These are phyloP conservation scores for Podochytrium sp. DNA, from an alignment of 192 early-diverging fungal species.

Conservation along the genomic window DNA sequence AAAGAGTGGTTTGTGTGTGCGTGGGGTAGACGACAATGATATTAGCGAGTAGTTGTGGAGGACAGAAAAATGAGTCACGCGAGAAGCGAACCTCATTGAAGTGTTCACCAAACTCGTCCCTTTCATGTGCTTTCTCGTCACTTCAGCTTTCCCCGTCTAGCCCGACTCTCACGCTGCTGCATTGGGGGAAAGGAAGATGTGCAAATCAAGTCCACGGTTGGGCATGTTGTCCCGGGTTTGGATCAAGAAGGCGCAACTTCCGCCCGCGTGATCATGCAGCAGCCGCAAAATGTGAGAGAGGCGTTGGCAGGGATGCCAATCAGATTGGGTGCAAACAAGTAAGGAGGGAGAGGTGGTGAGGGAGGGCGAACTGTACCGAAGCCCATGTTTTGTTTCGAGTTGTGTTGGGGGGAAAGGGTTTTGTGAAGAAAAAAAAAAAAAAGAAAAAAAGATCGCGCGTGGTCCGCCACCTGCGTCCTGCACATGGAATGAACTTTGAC, in stretches of 20 bases:
- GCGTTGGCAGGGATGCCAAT: not conserved
- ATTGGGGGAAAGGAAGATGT: not conserved
- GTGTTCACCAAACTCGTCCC: not conserved
- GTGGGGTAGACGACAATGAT: not conserved
- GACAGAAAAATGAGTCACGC: not conserved
- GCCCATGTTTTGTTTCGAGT: conserved; percentile 11
- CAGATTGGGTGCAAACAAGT: conserved; percentile 22
- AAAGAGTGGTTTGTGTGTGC: not conserved
- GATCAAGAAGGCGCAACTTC: not conserved
- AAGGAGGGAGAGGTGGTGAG: conserved; percentile 1
- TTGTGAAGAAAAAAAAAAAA: conserved; percentile 27
- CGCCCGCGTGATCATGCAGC: not conserved
- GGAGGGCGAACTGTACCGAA: conserved; percentile 19
- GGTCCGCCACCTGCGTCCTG: too few species aligned
- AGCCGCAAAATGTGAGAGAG: not conserved
- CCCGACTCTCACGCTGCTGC: not conserved
- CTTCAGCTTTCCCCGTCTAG: not conserved
- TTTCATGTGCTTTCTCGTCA: not conserved
- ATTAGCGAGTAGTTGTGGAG: not conserved
- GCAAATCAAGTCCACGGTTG: not conserved
- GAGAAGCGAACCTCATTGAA: not conserved
- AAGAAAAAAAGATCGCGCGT: conserved; percentile 16
- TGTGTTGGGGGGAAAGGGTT: not conserved
- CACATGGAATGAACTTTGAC: too few species aligned
- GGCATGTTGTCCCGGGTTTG: not conserved